These are phyloP conservation scores for Inga leiocalycina DNA, from an alignment of 306 rosid genomes.

Conservation along the genomic window DNA sequence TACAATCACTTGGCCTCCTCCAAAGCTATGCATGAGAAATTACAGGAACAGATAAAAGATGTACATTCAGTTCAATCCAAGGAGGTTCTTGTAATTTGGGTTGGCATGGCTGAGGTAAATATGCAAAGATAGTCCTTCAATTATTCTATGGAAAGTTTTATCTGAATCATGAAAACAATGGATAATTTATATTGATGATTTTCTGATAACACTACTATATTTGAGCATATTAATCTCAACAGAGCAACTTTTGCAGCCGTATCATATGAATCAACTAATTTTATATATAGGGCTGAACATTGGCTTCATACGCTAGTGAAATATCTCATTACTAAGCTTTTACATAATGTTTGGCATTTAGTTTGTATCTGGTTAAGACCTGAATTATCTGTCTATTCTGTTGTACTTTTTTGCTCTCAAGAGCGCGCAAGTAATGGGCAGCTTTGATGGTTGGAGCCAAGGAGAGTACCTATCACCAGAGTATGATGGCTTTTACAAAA, in stretches of 20 bases:
- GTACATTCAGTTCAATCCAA: constrained; percentile 68
- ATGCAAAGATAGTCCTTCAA: constrained; percentile 18
- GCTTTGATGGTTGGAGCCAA: constrained; percentile 95
- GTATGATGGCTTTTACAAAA: constrained; percentile 70
- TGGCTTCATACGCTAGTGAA: constrained; percentile 23
- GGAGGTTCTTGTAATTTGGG: constrained; percentile 76
- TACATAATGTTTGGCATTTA: neutral
- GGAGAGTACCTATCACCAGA: constrained; percentile 93
- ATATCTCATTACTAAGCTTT: constrained; percentile 7
- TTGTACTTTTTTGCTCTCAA: constrained; percentile 5
- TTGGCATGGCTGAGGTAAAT: constrained; percentile 93
- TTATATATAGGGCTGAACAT: neutral
- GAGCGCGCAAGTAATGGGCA: constrained; percentile 95
- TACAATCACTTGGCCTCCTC: constrained; percentile 26
- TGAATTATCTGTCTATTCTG: neutral
- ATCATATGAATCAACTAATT: neutral
- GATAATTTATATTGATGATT: constrained; percentile 16
- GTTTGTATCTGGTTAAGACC: neutral
- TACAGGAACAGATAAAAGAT: constrained; percentile 73
- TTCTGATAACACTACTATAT: neutral
- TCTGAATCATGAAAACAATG: constrained; percentile 24
- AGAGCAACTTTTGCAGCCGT: neutral
- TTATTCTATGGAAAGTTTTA: constrained; percentile 15
- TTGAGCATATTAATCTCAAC: neutral
- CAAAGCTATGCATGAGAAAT: constrained; percentile 62